phyloP scores from a whole-genome alignment of 805 yeast genomes.

The Saturnispora quitensis region DNA sequence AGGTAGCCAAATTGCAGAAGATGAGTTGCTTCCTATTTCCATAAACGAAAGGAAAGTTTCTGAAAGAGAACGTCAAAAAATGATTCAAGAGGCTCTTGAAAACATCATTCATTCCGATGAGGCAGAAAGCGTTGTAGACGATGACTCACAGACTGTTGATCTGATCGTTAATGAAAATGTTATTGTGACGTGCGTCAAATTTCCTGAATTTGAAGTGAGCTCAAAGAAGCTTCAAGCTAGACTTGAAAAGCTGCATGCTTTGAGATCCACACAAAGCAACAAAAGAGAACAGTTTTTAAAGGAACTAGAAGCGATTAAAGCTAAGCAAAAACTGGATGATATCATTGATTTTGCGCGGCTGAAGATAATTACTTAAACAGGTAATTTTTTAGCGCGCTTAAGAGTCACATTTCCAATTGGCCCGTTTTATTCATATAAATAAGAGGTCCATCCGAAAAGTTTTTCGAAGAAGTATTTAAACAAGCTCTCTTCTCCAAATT shows the following conservation, averaged over 20 bases:
- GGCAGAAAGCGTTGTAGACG: background rate
- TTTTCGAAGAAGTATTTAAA: background rate
- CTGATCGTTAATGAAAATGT: background rate
- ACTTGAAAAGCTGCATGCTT: background rate
- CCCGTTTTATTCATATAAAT: background rate
- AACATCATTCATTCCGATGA: background rate
- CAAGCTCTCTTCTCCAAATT: background rate
- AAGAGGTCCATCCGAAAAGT: background rate
- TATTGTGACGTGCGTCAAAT: background rate
- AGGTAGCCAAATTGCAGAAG: background rate
- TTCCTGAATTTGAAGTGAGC: background rate
- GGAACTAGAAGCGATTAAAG: background rate
- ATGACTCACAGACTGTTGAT: background rate
- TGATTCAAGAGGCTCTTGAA: slow-evolving; percentile 2
- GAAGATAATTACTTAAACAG: slow-evolving; percentile 11
- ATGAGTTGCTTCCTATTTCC: background rate
- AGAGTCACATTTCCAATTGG: slow-evolving; percentile 1
- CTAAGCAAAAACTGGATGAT: background rate
- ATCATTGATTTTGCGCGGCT: slow-evolving; percentile 10
- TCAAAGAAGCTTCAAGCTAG: background rate
- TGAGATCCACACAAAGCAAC: background rate
- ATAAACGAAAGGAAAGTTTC: background rate
- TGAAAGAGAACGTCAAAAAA: background rate
- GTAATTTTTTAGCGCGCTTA: slow-evolving; percentile 15
- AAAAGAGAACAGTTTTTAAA: background rate